Percentiles rank a stretch among this genome's conserved stretches.
phyloP scores from a whole-genome alignment of 768 basidiomycete genomes.

The Podaxis sp. region DNA sequence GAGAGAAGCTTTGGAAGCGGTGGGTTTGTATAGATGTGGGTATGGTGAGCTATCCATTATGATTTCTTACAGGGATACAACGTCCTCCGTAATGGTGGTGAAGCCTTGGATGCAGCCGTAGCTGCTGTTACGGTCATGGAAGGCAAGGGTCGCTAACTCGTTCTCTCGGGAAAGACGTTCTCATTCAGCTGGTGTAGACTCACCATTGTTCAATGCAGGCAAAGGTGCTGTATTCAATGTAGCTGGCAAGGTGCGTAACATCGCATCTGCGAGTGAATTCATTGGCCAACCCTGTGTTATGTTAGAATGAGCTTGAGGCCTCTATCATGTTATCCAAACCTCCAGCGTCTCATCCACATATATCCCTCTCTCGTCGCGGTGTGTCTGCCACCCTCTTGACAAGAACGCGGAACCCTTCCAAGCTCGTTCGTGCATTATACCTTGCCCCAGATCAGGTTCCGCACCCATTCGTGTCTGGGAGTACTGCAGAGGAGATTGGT shows the following conservation, averaged over 20 bases:
- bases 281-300: neutral
- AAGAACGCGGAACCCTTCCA: slow-evolving; percentile 69
- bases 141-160: slow-evolving; percentile 40
- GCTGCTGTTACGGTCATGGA: slow-evolving; percentile 75
- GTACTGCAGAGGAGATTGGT: slow-evolving; percentile 61
- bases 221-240: slow-evolving; percentile 84
- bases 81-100: slow-evolving; percentile 65
- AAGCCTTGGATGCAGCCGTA: slow-evolving; percentile 81
- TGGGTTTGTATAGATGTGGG: slow-evolving; percentile 15
- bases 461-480: slow-evolving; percentile 72
- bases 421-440: slow-evolving; percentile 69
- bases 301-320: slow-evolving; percentile 77
- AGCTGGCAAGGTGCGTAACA: slow-evolving; percentile 62
- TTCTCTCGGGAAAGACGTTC: neutral
- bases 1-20: slow-evolving; percentile 50
- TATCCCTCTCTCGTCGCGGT: slow-evolving; percentile 61
- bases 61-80: slow-evolving; percentile 47
- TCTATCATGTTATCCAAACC: slow-evolving; percentile 82
- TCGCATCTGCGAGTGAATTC: neutral
- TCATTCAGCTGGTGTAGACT: slow-evolving; percentile 43
- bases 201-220: slow-evolving; percentile 75
- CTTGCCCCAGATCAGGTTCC: slow-evolving; percentile 60
- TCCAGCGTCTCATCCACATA: slow-evolving; percentile 59
- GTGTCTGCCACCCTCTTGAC: slow-evolving; percentile 66
- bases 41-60: neutral